Percentiles rank a stretch among this genome's conserved stretches.
Evolutionary conservation across 2,329 filamentous ascomycete genomes (phyloP).

Genomic region (Talaromyces sp.): DNA sequence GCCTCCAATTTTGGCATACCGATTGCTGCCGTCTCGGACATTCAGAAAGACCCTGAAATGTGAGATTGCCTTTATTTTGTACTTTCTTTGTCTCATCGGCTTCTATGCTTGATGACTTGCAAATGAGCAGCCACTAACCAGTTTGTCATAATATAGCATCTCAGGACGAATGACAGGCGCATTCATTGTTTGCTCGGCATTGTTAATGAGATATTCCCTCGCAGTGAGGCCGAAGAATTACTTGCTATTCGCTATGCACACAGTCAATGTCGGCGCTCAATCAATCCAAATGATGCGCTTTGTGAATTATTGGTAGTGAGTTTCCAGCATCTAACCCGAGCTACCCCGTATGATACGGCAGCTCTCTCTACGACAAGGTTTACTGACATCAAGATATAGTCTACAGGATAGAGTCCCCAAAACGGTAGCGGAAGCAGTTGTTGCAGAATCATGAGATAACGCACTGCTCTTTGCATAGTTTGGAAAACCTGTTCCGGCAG

Average conservation of each 20-base stretch:
- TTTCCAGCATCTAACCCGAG: background rate
- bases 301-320: slow-evolving; percentile 18
- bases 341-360: background rate
- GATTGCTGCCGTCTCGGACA: slow-evolving; percentile 16
- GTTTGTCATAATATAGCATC: slow-evolving; percentile 2
- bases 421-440: background rate
- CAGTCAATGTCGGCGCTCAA: slow-evolving; percentile 18
- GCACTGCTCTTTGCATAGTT: background rate
- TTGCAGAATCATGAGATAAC: background rate
- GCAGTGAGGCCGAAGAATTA: slow-evolving; percentile 18
- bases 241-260: slow-evolving; percentile 15
- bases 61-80: background rate
- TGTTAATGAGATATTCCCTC: slow-evolving; percentile 19
- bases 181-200: slow-evolving; percentile 11
- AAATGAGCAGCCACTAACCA: background rate
- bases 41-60: slow-evolving; percentile 19
- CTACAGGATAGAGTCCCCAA: slow-evolving; percentile 1
- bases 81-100: background rate
- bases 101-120: background rate
- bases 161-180: slow-evolving; percentile 18
- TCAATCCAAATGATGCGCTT: slow-evolving; percentile 16
- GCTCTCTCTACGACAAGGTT: background rate
- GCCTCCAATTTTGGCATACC: slow-evolving; percentile 19
- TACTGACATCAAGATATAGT: background rate
- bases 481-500: background rate